phyloP scores from a whole-genome alignment of 176 grass and related monocot genomes.

The Eragrostis curvula region DNA sequence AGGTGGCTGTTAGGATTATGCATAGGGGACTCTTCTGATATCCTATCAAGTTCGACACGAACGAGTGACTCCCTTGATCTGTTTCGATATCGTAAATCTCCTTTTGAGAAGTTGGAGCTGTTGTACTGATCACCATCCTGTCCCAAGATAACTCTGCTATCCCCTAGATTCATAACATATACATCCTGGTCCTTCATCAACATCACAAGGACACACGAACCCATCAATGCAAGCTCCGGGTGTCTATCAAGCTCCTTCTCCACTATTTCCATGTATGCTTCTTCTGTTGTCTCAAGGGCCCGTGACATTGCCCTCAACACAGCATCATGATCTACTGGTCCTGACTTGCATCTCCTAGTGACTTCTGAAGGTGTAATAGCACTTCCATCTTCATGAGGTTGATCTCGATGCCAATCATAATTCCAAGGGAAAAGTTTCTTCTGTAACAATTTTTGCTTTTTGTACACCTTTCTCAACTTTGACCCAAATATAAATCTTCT shows the following conservation, averaged over 20 bases:
- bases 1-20: constrained; percentile 69
- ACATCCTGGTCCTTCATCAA: constrained; percentile 98
- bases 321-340: constrained; percentile 84
- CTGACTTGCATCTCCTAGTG: constrained; percentile 77
- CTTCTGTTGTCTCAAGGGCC: constrained; percentile 80
- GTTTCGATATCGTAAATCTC: constrained; percentile 59
- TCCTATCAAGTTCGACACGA: constrained; percentile 83
- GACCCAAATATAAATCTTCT: constrained; percentile 54
- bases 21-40: constrained; percentile 90
- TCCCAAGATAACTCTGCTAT: constrained; percentile 88
- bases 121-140: constrained; percentile 71
- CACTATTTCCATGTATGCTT: constrained; percentile 86
- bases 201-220: constrained; percentile 93
- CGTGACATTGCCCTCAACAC: constrained; percentile 85
- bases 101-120: constrained; percentile 54
- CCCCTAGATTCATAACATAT: constrained; percentile 94
- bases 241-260: constrained; percentile 79
- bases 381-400: constrained; percentile 64
- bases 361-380: constrained; percentile 49
- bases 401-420: constrained; percentile 90
- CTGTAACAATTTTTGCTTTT: constrained; percentile 71
- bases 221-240: constrained; percentile 86
- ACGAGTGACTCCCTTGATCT: constrained; percentile 82
- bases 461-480: constrained; percentile 87
- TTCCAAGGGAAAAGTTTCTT: constrained; percentile 93